Percentiles rank a stretch among this genome's conserved stretches.
Conservation (phyloP, 2,329 filamentous ascomycete species). For the Epicoccum nigrum region DNA sequence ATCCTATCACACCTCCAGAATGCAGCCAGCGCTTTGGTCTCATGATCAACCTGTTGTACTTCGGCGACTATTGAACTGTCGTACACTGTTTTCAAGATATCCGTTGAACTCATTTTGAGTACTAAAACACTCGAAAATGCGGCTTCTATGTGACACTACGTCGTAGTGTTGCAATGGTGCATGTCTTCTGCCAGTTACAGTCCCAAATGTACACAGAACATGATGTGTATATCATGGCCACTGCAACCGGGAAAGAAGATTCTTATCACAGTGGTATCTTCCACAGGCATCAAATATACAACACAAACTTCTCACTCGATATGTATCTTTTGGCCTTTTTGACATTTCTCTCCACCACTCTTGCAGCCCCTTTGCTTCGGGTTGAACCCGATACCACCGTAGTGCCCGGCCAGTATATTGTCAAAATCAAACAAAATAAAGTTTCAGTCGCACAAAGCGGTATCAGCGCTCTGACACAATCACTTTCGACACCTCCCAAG, state of each 20-base stretch:
- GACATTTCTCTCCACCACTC: constrained; percentile 41
- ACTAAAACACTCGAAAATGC: too few species aligned
- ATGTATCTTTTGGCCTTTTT: constrained; percentile 45
- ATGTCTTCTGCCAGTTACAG: neutral
- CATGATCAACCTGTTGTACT: too few species aligned
- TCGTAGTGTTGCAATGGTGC: neutral
- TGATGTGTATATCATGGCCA: neutral
- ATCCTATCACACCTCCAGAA: too few species aligned
- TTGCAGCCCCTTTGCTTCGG: constrained; percentile 48
- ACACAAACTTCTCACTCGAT: neutral
- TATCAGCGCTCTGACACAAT: constrained; percentile 17
- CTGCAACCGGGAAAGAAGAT: neutral
- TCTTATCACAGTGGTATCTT: neutral
- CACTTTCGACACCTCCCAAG: constrained; percentile 27
- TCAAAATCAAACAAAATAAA: constrained; percentile 50
- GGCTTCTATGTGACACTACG: neutral
- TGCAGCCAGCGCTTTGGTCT: too few species aligned
- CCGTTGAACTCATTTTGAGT: too few species aligned
- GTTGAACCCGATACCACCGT: constrained; percentile 32
- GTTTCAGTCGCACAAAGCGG: constrained; percentile 25
- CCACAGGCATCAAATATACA: neutral
- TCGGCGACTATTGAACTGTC: too few species aligned
- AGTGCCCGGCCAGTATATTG: constrained; percentile 52
- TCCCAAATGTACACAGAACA: neutral
- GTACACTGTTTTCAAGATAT: too few species aligned